These are phyloP conservation scores for Dacryopinax spathularia DNA, from an alignment of 768 basidiomycete genomes.

Conservation along the genomic window DNA sequence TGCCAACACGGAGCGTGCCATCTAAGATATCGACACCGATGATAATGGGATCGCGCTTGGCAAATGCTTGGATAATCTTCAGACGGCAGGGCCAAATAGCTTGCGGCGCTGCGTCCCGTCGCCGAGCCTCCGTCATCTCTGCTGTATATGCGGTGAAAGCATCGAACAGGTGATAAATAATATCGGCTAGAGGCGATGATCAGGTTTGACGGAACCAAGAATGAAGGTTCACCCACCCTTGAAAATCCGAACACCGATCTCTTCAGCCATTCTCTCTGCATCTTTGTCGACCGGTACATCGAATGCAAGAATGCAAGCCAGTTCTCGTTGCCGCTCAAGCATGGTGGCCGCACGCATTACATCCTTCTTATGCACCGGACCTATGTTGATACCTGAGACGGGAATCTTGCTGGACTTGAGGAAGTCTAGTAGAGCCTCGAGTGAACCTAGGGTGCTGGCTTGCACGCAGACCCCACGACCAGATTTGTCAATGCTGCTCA, in stretches of 20 bases:
- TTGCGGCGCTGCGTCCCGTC: conserved; percentile 79
- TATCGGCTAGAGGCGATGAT: conserved; percentile 52
- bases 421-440: conserved; percentile 94
- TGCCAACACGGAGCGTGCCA: conserved; percentile 78
- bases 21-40: conserved; percentile 93
- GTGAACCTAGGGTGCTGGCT: conserved; percentile 88
- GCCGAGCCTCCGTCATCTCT: conserved; percentile 84
- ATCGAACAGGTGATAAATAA: conserved; percentile 97
- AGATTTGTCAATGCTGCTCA: conserved; percentile 84
- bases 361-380: conserved; percentile 90
- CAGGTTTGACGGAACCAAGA: conserved; percentile 8
- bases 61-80: conserved; percentile 85
- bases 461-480: conserved; percentile 97
- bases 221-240: conserved; percentile 47
- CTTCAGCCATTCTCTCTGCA: conserved; percentile 78
- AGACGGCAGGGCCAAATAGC: conserved; percentile 95
- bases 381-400: conserved; percentile 93
- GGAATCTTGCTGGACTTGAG: conserved; percentile 90
- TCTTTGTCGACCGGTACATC: conserved; percentile 92
- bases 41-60: conserved; percentile 94
- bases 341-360: conserved; percentile 84
- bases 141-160: conserved; percentile 88
- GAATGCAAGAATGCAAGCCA: conserved; percentile 91
- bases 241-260: conserved; percentile 88
- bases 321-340: conserved; percentile 90